Percentiles rank a stretch among this genome's conserved stretches.
Evolutionary conservation across 2,329 filamentous ascomycete genomes (phyloP).

Genomic region (Onygena corvina): DNA sequence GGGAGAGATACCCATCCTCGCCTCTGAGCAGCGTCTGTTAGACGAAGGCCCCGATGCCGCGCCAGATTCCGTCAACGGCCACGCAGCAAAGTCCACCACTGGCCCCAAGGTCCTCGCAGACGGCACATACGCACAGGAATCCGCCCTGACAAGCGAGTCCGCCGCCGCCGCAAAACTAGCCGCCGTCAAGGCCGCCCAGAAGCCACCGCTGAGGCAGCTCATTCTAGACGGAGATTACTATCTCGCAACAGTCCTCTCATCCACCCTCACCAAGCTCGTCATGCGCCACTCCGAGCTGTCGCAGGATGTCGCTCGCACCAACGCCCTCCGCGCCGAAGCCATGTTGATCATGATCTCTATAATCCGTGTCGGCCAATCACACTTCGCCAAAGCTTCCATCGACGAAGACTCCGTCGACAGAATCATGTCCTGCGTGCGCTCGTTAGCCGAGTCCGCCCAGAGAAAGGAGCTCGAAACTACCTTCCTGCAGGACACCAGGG

Average conservation of each 20-base stretch:
- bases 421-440: slow-evolving; percentile 94
- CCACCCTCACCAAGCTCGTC: slow-evolving; percentile 89
- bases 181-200: slow-evolving; percentile 92
- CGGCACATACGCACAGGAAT: slow-evolving; percentile 95
- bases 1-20: slow-evolving; percentile 91
- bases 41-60: slow-evolving; percentile 65
- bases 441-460: slow-evolving; percentile 76
- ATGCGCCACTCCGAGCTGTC: slow-evolving; percentile 96
- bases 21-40: slow-evolving; percentile 81
- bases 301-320: slow-evolving; percentile 70
- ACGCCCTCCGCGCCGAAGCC: slow-evolving; percentile 85
- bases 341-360: slow-evolving; percentile 99
- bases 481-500: slow-evolving; percentile 87
- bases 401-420: slow-evolving; percentile 97
- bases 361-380: slow-evolving; percentile 93
- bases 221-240: slow-evolving; percentile 98
- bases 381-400: slow-evolving; percentile 93
- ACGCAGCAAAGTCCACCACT: slow-evolving; percentile 60
- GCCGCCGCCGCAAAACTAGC: slow-evolving; percentile 82
- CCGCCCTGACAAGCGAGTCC: slow-evolving; percentile 83
- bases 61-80: slow-evolving; percentile 63
- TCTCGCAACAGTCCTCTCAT: slow-evolving; percentile 84
- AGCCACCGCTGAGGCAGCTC: slow-evolving; percentile 84
- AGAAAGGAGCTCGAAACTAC: slow-evolving; percentile 85
- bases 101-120: slow-evolving; percentile 87